A percentile compares a stretch with the other conserved stretches of the same genome.
These are phyloP conservation scores for Clarireedia hainanense DNA, from an alignment of 2,329 filamentous ascomycete species.

Conservation along the genomic window DNA sequence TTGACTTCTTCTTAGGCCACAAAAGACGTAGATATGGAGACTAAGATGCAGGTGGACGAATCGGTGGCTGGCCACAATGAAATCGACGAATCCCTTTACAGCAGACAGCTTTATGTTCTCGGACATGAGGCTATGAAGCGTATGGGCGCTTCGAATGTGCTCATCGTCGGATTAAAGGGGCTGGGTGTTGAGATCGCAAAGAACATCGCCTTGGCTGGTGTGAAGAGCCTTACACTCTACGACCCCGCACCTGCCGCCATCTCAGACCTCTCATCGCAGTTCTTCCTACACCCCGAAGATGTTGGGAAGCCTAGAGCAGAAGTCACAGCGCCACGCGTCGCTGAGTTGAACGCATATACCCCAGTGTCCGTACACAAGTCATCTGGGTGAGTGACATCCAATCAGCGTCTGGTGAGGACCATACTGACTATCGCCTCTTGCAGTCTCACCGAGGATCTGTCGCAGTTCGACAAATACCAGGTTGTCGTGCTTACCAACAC, in stretches of 20 bases:
- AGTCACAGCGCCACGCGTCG: slow-evolving; percentile 80
- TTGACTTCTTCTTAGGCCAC: slow-evolving; percentile 30
- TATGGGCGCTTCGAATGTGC: slow-evolving; percentile 92
- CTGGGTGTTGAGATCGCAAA: slow-evolving; percentile 97
- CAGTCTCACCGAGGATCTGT: slow-evolving; percentile 67
- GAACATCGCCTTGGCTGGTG: slow-evolving; percentile 94
- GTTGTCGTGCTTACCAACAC: slow-evolving; percentile 86
- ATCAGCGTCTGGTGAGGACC: background rate
- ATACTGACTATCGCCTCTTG: slow-evolving; percentile 23
- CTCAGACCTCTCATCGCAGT: slow-evolving; percentile 89
- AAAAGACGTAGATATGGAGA: slow-evolving; percentile 55
- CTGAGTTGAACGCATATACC: slow-evolving; percentile 94
- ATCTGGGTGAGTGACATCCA: slow-evolving; percentile 35
- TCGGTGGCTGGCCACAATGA: slow-evolving; percentile 47
- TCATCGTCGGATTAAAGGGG: slow-evolving; percentile 85
- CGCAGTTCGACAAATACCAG: slow-evolving; percentile 83
- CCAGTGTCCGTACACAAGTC: slow-evolving; percentile 72
- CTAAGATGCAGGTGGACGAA: slow-evolving; percentile 58
- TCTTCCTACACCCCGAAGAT: slow-evolving; percentile 84
- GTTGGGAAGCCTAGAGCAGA: slow-evolving; percentile 86
- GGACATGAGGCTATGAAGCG: slow-evolving; percentile 91
- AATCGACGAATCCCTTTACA: slow-evolving; percentile 69
- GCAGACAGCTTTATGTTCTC: slow-evolving; percentile 64
- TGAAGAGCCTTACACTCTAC: slow-evolving; percentile 92
- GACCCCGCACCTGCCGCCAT: slow-evolving; percentile 80